phyloP scores from a whole-genome alignment of 1,139 yeast species.

The Nakaseomyces glabratus region DNA sequence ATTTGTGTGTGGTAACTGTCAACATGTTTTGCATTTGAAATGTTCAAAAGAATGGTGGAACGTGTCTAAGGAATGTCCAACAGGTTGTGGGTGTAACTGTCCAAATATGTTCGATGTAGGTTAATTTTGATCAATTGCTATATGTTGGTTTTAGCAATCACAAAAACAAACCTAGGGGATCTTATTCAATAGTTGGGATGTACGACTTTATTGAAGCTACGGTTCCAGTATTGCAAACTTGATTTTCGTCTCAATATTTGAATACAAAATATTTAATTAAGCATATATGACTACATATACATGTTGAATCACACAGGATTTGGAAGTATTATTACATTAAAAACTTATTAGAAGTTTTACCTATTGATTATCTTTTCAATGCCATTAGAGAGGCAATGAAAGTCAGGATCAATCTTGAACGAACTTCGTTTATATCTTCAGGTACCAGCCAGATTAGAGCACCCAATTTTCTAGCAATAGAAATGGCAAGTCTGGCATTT shows the following conservation, averaged over 20 bases:
- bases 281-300: too few relatives aligned
- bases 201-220: too few relatives aligned
- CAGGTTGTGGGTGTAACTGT: constrained; percentile 87
- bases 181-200: too few relatives aligned
- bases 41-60: constrained; percentile 85
- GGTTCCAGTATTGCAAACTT: too few relatives aligned
- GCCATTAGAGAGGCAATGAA: constrained; percentile 94
- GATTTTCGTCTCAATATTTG: too few relatives aligned
- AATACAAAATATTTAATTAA: too few relatives aligned
- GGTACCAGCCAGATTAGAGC: constrained; percentile 98
- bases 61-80: constrained; percentile 56
- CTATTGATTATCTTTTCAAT: constrained; percentile 22
- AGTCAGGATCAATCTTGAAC: constrained; percentile 85
- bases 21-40: constrained; percentile 65
- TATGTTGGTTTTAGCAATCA: too few relatives aligned
- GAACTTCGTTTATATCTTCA: constrained; percentile 95
- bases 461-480: constrained; percentile 96
- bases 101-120: constrained; percentile 30
- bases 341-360: too few relatives aligned
- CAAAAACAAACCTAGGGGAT: too few relatives aligned
- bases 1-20: constrained; percentile 64
- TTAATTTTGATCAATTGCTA: neutral
- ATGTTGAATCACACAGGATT: too few relatives aligned
- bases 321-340: too few relatives aligned
- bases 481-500: constrained; percentile 92